Evolutionary conservation across 805 yeast species (phyloP), one percentile per base, ranked within the genome.

Genomic region (Huiozyma naganishii): DNA sequence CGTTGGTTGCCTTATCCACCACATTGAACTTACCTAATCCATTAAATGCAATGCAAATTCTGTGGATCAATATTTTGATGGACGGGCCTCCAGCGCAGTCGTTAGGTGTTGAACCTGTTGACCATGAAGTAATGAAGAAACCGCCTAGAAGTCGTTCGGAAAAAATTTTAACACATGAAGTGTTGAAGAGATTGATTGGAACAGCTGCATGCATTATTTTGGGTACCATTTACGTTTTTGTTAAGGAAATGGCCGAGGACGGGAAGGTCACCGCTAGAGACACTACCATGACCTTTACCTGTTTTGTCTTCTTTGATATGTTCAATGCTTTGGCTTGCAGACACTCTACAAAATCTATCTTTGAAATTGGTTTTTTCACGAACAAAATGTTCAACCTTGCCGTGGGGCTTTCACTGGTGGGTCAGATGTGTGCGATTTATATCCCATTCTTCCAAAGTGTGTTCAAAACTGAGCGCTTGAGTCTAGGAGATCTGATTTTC

Each of bases 81-180:
- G 98, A 90, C 67, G 98, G 98, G 1, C 98, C 98, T 8, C 98
- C 98, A 4, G 97, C 97, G 1, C 98, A 90, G 67, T 84, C 95
- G 0, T 70, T 90, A 37, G 98, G 98, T 46, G 97, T 92, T 30
- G 98, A 90, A 66, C 95, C 96, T 1, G 97, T 90, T 10, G 97
- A 90, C 58, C 88, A 83, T 48, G 95, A 83, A 61, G 95, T 90
- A 34, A 89, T 90, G 97, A 78, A 75, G 49, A 84, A 83, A 59
- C 97, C 97, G n/a, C 98, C 98, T 43, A 79, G 99, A 66, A 74
- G 79, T 42, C 79, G 97, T 60, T 71, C 76, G 45, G 97, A 90
- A 49, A 80, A 80, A 56, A 92, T 92, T 45, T 68, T 92, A 52
- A 87, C 97, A 1, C 58, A 61, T 10, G 68, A 70, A 7, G 80